Conservation (phyloP, 192 early-diverging fungal genomes). For the Phlyctochytrium bullatum region DNA sequence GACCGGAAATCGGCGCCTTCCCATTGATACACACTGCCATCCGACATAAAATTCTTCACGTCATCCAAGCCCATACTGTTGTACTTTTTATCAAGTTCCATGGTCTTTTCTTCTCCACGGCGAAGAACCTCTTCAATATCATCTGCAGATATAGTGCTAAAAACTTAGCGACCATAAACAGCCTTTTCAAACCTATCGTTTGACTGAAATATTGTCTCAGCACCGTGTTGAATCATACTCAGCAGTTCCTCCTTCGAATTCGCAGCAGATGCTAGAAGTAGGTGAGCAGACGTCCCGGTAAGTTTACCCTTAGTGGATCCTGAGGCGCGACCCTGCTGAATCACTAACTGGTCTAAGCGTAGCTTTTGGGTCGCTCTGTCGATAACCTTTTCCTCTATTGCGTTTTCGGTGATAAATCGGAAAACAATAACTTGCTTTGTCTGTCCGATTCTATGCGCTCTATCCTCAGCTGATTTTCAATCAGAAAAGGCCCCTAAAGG, state of each 20-base stretch:
- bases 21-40: conserved; percentile 85
- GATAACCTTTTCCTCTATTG: conserved; percentile 96
- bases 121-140: conserved; percentile 84
- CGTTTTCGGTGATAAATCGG: conserved; percentile 94
- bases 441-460: conserved; percentile 98
- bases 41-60: conserved; percentile 79
- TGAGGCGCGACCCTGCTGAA: conserved; percentile 87
- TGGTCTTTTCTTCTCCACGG: conserved; percentile 84
- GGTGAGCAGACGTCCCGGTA: conserved; percentile 5
- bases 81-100: conserved; percentile 86
- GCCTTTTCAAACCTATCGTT: conserved; percentile 36
- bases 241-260: conserved; percentile 83
- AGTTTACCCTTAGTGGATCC: conserved; percentile 69
- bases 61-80: conserved; percentile 89
- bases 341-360: conserved; percentile 95
- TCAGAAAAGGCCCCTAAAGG: too few relatives aligned
- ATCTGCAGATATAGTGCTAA: conserved; percentile 66
- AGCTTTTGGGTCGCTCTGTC: conserved; percentile 97
- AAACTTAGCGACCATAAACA: neutral
- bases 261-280: conserved; percentile 25
- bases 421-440: conserved; percentile 97
- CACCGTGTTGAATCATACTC: conserved; percentile 97
- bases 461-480: conserved; percentile 77
- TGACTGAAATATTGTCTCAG: conserved; percentile 75
- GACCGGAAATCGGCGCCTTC: conserved; percentile 91